Conservation (phyloP, 495 filamentous ascomycete genomes). For the Aspergillus coremiiformis region DNA sequence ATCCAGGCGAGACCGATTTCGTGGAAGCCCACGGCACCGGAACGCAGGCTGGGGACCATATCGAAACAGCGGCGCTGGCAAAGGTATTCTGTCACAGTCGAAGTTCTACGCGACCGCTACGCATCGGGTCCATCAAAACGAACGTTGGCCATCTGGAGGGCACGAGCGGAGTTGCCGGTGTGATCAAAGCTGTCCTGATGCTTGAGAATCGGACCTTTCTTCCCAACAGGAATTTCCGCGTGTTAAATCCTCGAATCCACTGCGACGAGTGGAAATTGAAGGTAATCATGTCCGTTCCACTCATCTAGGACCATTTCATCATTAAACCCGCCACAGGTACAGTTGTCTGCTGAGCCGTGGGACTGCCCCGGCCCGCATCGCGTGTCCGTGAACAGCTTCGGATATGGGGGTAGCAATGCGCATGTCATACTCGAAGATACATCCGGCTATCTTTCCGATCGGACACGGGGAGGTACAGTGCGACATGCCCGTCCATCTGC, state of each 20-base stretch:
- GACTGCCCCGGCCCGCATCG: conserved; percentile 2
- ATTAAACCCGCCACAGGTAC: too few species aligned
- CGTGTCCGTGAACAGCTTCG: conserved; percentile 1
- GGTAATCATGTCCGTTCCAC: too few species aligned
- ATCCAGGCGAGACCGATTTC: conserved; percentile 15
- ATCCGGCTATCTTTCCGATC: too few species aligned
- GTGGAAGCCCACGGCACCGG: conserved; percentile 45
- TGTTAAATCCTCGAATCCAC: conserved; percentile 18
- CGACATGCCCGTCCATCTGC: too few species aligned
- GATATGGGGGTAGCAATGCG: conserved; percentile 11
- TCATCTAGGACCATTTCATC: too few species aligned
- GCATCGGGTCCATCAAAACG: conserved; percentile 6
- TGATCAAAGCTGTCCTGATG: conserved; percentile 23
- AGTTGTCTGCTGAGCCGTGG: conserved; percentile 3
- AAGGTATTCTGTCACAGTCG: conserved; percentile 10
- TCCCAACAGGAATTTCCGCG: conserved; percentile 16
- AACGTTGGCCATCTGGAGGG: conserved; percentile 10
- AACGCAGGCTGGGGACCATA: conserved; percentile 53
- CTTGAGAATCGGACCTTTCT: conserved; percentile 21
- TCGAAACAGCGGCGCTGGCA: conserved; percentile 51
- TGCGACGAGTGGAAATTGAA: conserved; percentile 19
- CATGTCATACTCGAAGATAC: conserved; percentile 11
- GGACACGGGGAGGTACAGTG: too few species aligned
- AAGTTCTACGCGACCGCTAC: background rate
- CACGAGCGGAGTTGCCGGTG: conserved; percentile 15